These are phyloP conservation scores for Diaporthe capsici DNA, from an alignment of 2,329 filamentous ascomycete species.

Conservation along the genomic window DNA sequence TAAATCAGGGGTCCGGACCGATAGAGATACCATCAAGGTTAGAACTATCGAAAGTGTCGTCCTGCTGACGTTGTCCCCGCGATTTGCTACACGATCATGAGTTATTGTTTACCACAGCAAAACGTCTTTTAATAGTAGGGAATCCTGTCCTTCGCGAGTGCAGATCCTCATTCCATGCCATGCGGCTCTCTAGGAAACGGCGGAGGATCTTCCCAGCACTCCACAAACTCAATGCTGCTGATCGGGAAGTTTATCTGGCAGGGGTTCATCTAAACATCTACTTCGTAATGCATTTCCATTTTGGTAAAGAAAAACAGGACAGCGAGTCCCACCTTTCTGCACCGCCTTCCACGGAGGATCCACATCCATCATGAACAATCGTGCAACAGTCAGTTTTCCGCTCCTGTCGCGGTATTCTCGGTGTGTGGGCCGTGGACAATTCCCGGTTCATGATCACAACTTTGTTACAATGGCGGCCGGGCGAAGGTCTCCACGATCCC, in stretches of 20 bases:
- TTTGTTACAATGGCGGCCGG: background rate
- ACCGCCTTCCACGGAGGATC: background rate
- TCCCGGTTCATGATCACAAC: background rate
- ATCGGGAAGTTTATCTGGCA: conserved; percentile 28
- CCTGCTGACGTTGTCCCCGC: conserved; percentile 17
- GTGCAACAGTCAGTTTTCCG: background rate
- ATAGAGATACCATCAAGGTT: conserved; percentile 6
- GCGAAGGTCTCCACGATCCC: background rate
- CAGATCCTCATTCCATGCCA: conserved; percentile 30
- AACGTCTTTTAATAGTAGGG: background rate
- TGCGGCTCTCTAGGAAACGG: conserved; percentile 11
- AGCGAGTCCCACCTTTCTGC: background rate
- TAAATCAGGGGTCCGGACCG: background rate
- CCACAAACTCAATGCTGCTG: conserved; percentile 27
- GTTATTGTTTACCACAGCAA: background rate
- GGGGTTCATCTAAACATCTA: conserved; percentile 20
- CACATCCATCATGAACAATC: background rate
- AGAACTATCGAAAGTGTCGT: conserved; percentile 6
- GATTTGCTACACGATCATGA: background rate
- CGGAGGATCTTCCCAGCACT: conserved; percentile 27
- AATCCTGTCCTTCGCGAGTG: conserved; percentile 6
- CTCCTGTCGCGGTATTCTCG: background rate
- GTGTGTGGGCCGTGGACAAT: background rate
- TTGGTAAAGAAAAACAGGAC: background rate
- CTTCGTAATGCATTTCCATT: conserved; percentile 22